Evolutionary conservation across 176 grass and related monocot species (phyloP).

Genomic region (Carex kokanica): DNA sequence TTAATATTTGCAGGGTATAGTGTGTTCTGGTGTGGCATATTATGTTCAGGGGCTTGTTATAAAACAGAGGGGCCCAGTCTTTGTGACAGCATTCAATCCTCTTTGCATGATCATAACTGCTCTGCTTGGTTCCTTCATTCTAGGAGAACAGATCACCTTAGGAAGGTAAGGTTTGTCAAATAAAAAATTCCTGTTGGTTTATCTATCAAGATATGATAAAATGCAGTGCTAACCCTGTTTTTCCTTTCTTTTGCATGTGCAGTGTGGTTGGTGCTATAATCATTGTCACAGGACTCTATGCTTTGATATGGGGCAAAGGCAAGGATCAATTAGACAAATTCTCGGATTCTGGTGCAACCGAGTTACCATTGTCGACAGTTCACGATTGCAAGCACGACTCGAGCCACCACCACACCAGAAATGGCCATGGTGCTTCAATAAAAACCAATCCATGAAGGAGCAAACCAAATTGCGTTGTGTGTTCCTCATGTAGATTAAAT

Average conservation of each 20-base stretch:
- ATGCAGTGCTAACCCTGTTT: constrained; percentile 14
- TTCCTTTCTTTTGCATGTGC: neutral
- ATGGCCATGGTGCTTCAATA: constrained; percentile 42
- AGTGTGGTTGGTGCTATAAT: constrained; percentile 83
- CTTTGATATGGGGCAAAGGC: constrained; percentile 87
- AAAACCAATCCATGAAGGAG: constrained; percentile 30
- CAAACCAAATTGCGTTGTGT: neutral
- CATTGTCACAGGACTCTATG: constrained; percentile 83
- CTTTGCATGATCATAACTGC: constrained; percentile 98
- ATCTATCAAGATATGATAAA: neutral
- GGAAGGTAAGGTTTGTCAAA: constrained; percentile 65
- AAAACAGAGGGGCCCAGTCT: constrained; percentile 71
- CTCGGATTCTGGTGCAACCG: constrained; percentile 8
- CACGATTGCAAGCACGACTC: constrained; percentile 36
- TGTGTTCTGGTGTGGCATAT: constrained; percentile 88
- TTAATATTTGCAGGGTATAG: constrained; percentile 52
- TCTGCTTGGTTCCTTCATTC: constrained; percentile 68
- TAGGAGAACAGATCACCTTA: constrained; percentile 69
- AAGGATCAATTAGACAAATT: constrained; percentile 43
- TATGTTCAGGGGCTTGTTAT: constrained; percentile 87
- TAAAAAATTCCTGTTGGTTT: neutral
- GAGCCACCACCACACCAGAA: constrained; percentile 10
- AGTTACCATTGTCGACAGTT: constrained; percentile 43
- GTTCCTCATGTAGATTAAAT: neutral
- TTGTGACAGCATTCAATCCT: constrained; percentile 92